These are phyloP conservation scores for Picocystis salinarum DNA, from an alignment of 139 green algal genomes.

Conservation along the genomic window DNA sequence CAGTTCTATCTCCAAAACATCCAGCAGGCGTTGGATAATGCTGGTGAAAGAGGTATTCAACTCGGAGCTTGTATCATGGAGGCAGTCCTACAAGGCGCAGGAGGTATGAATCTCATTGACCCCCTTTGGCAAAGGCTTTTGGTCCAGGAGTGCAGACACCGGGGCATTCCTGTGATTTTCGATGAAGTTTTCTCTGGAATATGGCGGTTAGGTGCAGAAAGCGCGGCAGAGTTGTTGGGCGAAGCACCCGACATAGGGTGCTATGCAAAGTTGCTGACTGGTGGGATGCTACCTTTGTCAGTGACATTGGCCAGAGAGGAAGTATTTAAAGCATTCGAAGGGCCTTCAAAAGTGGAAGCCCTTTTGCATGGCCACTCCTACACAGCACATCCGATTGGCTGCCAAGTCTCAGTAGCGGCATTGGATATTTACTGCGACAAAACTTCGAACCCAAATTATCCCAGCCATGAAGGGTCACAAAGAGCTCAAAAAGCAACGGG, in stretches of 20 bases:
- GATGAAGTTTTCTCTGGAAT: constrained; percentile 91
- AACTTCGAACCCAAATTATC: constrained; percentile 51
- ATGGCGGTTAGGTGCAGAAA: constrained; percentile 54
- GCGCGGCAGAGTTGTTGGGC: constrained; percentile 40
- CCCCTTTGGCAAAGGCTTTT: constrained; percentile 67
- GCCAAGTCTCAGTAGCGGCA: constrained; percentile 36
- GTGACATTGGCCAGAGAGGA: constrained; percentile 53
- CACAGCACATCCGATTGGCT: constrained; percentile 75
- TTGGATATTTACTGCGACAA: constrained; percentile 39
- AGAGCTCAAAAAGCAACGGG: neutral
- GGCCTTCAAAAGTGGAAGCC: constrained; percentile 40
- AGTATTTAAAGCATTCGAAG: constrained; percentile 68
- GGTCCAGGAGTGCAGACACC: constrained; percentile 26
- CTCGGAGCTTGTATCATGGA: constrained; percentile 55
- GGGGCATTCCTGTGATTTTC: constrained; percentile 68
- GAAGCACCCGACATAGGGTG: constrained; percentile 73
- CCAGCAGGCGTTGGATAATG: too few relatives aligned
- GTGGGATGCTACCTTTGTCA: constrained; percentile 59
- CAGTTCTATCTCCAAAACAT: too few relatives aligned
- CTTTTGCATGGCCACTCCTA: constrained; percentile 97
- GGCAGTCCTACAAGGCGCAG: constrained; percentile 73
- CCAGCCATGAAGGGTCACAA: neutral
- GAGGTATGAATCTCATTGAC: constrained; percentile 86
- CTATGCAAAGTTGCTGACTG: constrained; percentile 85
- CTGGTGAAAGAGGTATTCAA: too few relatives aligned